Base-by-base conservation (phyloP, 768 basidiomycete genomes). In the Paxillus involutus region DNA sequence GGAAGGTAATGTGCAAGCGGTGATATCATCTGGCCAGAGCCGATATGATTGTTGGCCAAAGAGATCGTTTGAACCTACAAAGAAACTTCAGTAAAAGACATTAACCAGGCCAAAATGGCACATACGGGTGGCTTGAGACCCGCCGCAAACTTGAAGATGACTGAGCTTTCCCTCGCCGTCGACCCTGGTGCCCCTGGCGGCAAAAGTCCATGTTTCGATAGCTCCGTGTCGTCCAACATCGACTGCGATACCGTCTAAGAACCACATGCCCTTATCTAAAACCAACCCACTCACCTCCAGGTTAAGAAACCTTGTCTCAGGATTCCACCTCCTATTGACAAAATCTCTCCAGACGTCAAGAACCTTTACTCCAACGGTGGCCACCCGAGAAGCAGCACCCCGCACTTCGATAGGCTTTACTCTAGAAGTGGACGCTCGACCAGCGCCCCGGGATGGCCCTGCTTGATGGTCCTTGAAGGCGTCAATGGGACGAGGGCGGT, bases 141-240 rank as follows among this genome's bases (percentile, higher is more conserved):
- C 17, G 82, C 78, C 1, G 94, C 91, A 11, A 95, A 76, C 70
- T 94, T 94, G 77, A 94, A 94, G 43, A 98, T 85, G 10, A 95
- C 93, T 6, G 87, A 82, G 0, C 88, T 85, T 62, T 91, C 88
- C 55, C 77, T 82, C 19, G 71, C 65, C 24, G 81, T 76, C 32
- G 88, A 83, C 10, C 86, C 83, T 30, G 80, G 77, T 24, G 75
- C 74, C 7, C 91, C 91, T 3, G 92, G 93, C 2, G 88, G 82
- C 29, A 77, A 63, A 29, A 97, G 75, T 42, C 84, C 80, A 61
- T 91, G 72, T 64, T 84, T 87, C 67, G 82, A 83, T 56, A 97
- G 75, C 50, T 86, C 74, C 39, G 86, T 82, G 66, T 97, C 94
- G 33, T 89, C 83, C 49, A 80, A 72, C 79, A 98, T 85, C 49